These are phyloP conservation scores for Pistacia vera DNA, from an alignment of 345 rosid genomes.

Conservation along the genomic window DNA sequence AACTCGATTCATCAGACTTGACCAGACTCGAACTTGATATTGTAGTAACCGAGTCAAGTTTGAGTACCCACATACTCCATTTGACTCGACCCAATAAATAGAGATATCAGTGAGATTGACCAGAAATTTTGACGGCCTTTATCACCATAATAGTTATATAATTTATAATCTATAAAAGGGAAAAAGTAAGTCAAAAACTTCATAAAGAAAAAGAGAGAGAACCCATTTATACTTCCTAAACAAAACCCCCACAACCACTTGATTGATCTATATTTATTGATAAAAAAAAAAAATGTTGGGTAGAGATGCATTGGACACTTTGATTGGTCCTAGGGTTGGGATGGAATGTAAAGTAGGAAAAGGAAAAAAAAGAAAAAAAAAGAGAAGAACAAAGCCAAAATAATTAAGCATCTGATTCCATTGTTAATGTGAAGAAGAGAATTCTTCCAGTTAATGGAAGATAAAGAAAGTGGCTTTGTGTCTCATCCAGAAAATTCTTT, in stretches of 20 bases:
- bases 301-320: not conserved
- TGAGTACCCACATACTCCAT: too few relatives aligned
- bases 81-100: not conserved
- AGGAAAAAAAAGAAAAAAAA: not conserved
- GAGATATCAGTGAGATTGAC: not conserved
- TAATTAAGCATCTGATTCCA: conserved; percentile 50
- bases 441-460: not conserved
- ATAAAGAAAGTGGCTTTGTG: conserved; percentile 32
- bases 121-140: not conserved
- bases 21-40: too few relatives aligned
- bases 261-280: not conserved
- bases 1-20: too few relatives aligned
- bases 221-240: not conserved
- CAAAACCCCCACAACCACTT: not conserved
- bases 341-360: not conserved
- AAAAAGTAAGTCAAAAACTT: not conserved
- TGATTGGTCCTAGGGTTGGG: conserved; percentile 3
- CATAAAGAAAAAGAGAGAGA: not conserved
- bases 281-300: not conserved
- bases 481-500: conserved; percentile 18
- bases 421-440: conserved; percentile 16
- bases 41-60: too few relatives aligned
- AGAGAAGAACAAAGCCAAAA: not conserved
- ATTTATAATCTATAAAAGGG: not conserved
- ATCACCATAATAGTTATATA: not conserved